Percentiles rank a stretch among this genome's conserved stretches.
These are phyloP conservation scores for Xylariomycetidae sp. DNA, from an alignment of 2,329 filamentous ascomycete genomes.

Conservation along the genomic window DNA sequence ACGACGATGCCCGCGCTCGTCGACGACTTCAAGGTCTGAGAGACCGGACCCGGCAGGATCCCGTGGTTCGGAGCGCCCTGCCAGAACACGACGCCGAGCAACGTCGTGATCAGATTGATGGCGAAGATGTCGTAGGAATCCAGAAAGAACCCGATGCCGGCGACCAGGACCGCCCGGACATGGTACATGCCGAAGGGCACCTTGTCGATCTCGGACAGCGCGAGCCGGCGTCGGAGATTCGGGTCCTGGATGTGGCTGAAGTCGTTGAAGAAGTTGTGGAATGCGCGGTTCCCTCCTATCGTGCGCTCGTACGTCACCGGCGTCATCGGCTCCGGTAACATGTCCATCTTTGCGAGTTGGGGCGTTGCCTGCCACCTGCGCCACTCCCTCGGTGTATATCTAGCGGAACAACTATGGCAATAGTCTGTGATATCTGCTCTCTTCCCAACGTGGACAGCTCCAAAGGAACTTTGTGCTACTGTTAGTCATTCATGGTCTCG, in stretches of 20 bases:
- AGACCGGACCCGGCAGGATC: slow-evolving; percentile 57
- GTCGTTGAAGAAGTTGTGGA: slow-evolving; percentile 72
- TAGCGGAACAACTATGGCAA: too few relatives aligned
- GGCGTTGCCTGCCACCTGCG: too few relatives aligned
- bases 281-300: slow-evolving; percentile 61
- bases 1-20: slow-evolving; percentile 76
- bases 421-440: too few relatives aligned
- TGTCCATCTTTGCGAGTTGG: slow-evolving; percentile 24
- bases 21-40: slow-evolving; percentile 75
- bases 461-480: too few relatives aligned
- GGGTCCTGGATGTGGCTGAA: slow-evolving; percentile 63
- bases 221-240: slow-evolving; percentile 70
- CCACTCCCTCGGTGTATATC: too few relatives aligned
- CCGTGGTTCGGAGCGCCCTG: slow-evolving; percentile 44
- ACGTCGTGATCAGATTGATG: slow-evolving; percentile 66
- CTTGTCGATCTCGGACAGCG: slow-evolving; percentile 76
- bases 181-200: slow-evolving; percentile 74
- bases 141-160: slow-evolving; percentile 79
- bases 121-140: slow-evolving; percentile 81
- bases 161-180: slow-evolving; percentile 68
- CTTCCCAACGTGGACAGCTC: too few relatives aligned
- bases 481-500: too few relatives aligned
- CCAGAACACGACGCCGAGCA: slow-evolving; percentile 77
- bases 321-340: slow-evolving; percentile 37
- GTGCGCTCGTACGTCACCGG: slow-evolving; percentile 36